phyloP scores from a whole-genome alignment of 2,329 filamentous ascomycete genomes.

The Colletotrichum falcatum region DNA sequence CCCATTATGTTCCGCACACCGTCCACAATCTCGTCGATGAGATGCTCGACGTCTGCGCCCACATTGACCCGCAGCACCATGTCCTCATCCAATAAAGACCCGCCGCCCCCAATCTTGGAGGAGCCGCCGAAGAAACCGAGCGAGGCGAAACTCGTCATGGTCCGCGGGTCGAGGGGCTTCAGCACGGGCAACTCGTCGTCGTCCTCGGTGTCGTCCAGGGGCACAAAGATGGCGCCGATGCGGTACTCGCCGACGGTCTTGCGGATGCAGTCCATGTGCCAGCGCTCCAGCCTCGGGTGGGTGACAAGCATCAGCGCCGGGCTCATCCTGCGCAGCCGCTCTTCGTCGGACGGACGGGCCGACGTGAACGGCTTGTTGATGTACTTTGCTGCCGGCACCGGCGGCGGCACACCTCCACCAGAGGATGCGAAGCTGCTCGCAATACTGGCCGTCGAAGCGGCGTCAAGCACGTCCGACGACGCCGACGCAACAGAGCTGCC shows the following conservation, averaged over 20 bases:
- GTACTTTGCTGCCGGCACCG: not conserved
- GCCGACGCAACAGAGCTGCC: slow-evolving; percentile 42
- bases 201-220: slow-evolving; percentile 30
- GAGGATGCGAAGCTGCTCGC: not conserved
- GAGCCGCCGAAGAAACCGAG: not conserved
- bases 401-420: not conserved
- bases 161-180: not conserved
- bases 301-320: slow-evolving; percentile 48
- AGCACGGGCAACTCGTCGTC: not conserved
- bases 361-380: not conserved
- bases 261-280: slow-evolving; percentile 47
- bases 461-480: not conserved
- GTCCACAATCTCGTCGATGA: not conserved
- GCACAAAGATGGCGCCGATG: slow-evolving; percentile 49
- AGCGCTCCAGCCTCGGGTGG: slow-evolving; percentile 47
- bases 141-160: not conserved
- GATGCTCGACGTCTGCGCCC: not conserved
- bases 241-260: slow-evolving; percentile 46
- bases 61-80: not conserved
- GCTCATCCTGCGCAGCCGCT: slow-evolving; percentile 43
- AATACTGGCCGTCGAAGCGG: not conserved
- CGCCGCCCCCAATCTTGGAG: not conserved
- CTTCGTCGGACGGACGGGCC: slow-evolving; percentile 27
- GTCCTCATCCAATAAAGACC: not conserved
- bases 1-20: not conserved